phyloP scores from a whole-genome alignment of 2,329 filamentous ascomycete genomes.

The Clarireedia homoeocarpa region DNA sequence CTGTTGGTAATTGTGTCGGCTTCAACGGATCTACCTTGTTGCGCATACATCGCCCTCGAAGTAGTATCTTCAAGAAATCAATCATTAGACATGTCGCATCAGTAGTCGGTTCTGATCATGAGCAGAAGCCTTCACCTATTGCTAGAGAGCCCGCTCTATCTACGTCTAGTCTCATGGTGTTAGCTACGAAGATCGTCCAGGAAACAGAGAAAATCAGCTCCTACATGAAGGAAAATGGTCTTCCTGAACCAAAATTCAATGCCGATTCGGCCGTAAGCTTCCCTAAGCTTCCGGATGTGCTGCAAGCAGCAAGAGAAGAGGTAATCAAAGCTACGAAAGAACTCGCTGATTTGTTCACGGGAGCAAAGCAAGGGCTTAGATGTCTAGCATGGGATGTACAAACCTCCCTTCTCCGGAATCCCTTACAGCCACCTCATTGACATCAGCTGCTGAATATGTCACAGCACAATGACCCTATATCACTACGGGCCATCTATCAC shows the following conservation, averaged over 20 bases:
- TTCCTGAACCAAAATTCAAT: conserved; percentile 39
- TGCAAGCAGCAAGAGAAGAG: conserved; percentile 38
- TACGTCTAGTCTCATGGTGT: not conserved
- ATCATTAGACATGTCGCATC: not conserved
- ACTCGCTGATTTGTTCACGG: conserved; percentile 39
- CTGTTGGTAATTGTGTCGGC: too few relatives aligned
- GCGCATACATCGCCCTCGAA: too few relatives aligned
- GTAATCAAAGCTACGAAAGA: conserved; percentile 43
- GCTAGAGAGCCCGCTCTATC: not conserved
- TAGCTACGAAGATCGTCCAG: conserved; percentile 40
- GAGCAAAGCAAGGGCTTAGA: conserved; percentile 42
- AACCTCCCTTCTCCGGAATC: conserved; percentile 1
- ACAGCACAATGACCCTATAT: conserved; percentile 43
- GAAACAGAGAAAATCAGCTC: conserved; percentile 43
- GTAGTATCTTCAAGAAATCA: too few relatives aligned
- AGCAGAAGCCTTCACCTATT: not conserved
- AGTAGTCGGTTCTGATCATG: not conserved
- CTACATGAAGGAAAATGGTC: conserved; percentile 37
- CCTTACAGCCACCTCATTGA: not conserved
- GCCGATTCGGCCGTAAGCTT: conserved; percentile 39
- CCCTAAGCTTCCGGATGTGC: conserved; percentile 38
- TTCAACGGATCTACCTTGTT: too few relatives aligned
- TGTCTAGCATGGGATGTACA: conserved; percentile 46
- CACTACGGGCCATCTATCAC: conserved; percentile 42
- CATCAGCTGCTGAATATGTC: conserved; percentile 10